Evolutionary conservation across 2,329 filamentous ascomycete species (phyloP), one percentile per base, ranked within the genome.

Genomic region (Graphilbum sp.): DNA sequence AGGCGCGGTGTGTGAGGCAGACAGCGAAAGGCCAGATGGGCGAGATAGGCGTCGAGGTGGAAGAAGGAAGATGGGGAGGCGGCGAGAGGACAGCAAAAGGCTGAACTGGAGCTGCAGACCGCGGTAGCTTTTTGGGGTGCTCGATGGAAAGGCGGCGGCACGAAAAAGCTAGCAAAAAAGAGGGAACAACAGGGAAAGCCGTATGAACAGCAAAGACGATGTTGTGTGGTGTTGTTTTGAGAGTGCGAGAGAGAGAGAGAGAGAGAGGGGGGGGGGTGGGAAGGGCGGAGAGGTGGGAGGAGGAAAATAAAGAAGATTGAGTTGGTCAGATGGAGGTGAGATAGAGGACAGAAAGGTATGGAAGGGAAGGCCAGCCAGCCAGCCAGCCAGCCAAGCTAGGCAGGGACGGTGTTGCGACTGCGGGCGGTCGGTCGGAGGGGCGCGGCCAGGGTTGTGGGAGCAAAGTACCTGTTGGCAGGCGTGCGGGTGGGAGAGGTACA

Each of bases 1-100:
- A 49, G 15, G 49, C n/a, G n/a, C n/a, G n/a, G n/a, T n/a, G n/a
- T n/a, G n/a, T n/a, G 45, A 43, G 21, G 19, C 12, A 20, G 15
- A 8, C 20, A 29, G 13, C 30, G 9, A 29, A 25, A 24, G 12
- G 16, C 7, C 25, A 13, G 23, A 21, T 31, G 32, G 32, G 10
- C 24, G 20, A 15, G 21, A n/a, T 32, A 32, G 36, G 21, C 30
- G 35, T 23, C 27, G 29, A 18, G 8, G 11, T 19, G 18, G 24
- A 34, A 15, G 13, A 16, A 23, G 13, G 34, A 12, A n/a, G 19
- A 33, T 19, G 29, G n/a, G 15, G n/a, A n/a, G n/a, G n/a, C n/a
- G n/a, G 34, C 17, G 25, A 29, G 24, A 16, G 13, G 18, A n/a
- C 34, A 36, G 25, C 16, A 21, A 21, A 21, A 21, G 15, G n/a